Evolutionary conservation across 75 land plant genomes (phyloP).

Genomic region (Cryptomeria japonica): DNA sequence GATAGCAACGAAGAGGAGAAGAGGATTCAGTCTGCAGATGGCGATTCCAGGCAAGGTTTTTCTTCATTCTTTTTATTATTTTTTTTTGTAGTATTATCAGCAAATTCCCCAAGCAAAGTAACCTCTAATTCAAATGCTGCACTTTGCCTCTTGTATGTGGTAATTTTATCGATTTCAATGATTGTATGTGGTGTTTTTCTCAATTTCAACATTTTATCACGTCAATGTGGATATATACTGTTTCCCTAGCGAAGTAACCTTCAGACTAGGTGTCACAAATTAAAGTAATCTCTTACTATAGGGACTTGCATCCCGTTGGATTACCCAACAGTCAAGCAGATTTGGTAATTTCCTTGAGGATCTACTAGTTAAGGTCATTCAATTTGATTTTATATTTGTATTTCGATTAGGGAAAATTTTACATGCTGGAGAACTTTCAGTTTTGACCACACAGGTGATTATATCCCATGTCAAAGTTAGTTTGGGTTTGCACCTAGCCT

Average conservation of each 20-base stretch:
- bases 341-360: not conserved
- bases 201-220: not conserved
- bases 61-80: not conserved
- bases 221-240: not conserved
- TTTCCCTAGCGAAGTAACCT: not conserved
- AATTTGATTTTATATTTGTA: not conserved
- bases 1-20: constrained; percentile 3
- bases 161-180: no score
- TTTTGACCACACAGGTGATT: not conserved
- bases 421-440: not conserved
- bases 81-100: not conserved
- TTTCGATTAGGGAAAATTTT: not conserved
- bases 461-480: not conserved
- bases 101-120: not conserved
- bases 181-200: no score
- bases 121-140: not conserved
- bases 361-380: not conserved
- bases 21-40: constrained; percentile 11
- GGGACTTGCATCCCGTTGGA: not conserved
- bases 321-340: not conserved
- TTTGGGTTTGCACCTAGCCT: not conserved
- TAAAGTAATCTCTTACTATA: not conserved
- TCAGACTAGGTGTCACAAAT: not conserved
- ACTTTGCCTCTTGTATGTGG: not conserved
- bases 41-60: constrained; percentile 3